phyloP scores from a whole-genome alignment of 116 monocot genomes.

The Papilionanthe hybrid region DNA sequence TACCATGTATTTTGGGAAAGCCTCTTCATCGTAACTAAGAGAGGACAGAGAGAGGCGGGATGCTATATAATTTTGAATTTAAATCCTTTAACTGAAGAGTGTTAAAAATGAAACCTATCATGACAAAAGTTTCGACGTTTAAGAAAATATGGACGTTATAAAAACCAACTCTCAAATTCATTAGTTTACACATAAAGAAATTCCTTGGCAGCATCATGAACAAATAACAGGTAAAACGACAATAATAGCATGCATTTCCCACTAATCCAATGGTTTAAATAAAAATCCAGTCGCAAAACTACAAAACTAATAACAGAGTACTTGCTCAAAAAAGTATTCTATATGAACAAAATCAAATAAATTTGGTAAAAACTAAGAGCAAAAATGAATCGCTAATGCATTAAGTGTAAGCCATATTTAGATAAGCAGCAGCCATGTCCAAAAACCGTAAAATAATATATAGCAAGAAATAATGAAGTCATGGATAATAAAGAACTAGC shows the following conservation, averaged over 20 bases:
- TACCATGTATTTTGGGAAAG: no score
- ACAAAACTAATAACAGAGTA: not conserved
- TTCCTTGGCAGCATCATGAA: not conserved
- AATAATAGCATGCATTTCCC: no score
- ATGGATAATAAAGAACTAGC: not conserved
- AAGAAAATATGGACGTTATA: not conserved
- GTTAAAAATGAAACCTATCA: not conserved
- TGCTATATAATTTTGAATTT: not conserved
- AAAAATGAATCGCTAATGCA: no score
- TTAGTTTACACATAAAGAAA: not conserved
- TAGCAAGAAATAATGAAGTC: not conserved
- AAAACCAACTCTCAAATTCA: not conserved
- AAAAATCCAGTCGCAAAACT: no score
- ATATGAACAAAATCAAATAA: not conserved
- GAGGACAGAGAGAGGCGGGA: not conserved
- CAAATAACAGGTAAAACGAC: not conserved
- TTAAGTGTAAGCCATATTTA: no score
- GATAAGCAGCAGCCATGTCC: no score
- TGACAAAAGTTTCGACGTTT: not conserved
- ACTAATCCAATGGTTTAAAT: no score
- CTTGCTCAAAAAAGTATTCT: not conserved
- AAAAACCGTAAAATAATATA: not conserved
- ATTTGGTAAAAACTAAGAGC: not conserved
- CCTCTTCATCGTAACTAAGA: no score
- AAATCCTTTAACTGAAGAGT: not conserved